Percentiles rank a stretch among this genome's conserved stretches.
Evolutionary conservation across 305 asterid genomes (phyloP).

Genomic region (Fraxinus dipetala): DNA sequence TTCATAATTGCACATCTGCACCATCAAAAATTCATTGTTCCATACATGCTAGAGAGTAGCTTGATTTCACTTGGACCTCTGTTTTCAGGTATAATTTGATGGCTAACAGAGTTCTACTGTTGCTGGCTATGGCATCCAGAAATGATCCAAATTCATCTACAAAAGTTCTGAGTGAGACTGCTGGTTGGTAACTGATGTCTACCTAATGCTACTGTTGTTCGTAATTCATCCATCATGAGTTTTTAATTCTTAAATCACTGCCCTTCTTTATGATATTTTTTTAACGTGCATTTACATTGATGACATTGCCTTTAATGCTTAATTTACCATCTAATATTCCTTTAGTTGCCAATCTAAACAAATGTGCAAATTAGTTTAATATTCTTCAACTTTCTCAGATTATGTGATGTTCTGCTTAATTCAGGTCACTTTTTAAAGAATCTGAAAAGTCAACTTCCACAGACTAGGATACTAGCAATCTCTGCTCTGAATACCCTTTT

Average conservation of each 20-base stretch:
- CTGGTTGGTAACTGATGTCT: constrained; percentile 57
- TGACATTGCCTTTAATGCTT: background rate
- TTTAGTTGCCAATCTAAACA: background rate
- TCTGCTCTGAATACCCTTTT: constrained; percentile 93
- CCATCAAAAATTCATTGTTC: constrained; percentile 12
- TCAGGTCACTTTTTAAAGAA: constrained; percentile 95
- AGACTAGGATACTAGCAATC: constrained; percentile 95
- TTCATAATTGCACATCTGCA: constrained; percentile 22
- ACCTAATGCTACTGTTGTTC: constrained; percentile 13
- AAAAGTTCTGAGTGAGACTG: constrained; percentile 68
- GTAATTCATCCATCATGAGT: background rate
- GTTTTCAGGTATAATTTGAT: constrained; percentile 91
- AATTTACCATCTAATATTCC: background rate
- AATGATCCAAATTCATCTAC: constrained; percentile 65
- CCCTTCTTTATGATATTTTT: background rate
- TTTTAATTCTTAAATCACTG: background rate
- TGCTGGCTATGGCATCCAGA: constrained; percentile 91
- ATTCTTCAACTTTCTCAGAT: constrained; percentile 10
- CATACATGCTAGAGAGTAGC: constrained; percentile 21
- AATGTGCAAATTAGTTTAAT: background rate
- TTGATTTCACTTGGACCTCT: constrained; percentile 24
- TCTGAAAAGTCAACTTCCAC: constrained; percentile 97
- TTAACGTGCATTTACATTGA: background rate
- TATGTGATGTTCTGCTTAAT: constrained; percentile 26
- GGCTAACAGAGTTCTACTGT: constrained; percentile 94